A percentile compares a stretch with the other conserved stretches of the same genome.
These are phyloP conservation scores for Erysimum cheiranthoides DNA, from an alignment of 345 rosid genomes.

Conservation along the genomic window DNA sequence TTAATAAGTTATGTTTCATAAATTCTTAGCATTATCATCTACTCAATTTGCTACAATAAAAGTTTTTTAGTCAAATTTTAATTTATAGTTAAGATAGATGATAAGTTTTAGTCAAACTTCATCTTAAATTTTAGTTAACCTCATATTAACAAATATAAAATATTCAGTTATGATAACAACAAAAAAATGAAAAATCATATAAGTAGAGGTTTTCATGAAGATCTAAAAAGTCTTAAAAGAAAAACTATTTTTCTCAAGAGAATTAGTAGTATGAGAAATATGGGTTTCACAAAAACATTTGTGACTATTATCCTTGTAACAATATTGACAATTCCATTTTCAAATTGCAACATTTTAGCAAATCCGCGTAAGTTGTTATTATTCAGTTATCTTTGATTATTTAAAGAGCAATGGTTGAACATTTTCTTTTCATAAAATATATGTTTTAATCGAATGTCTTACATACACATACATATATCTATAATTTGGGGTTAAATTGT, in stretches of 20 bases:
- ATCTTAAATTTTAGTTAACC: not conserved
- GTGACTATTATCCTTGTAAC: not conserved
- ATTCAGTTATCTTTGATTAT: not conserved
- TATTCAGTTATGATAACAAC: not conserved
- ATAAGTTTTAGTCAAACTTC: not conserved
- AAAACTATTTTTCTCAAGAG: not conserved
- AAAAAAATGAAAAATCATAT: not conserved
- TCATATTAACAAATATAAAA: not conserved
- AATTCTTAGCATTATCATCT: too few species aligned
- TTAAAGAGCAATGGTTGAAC: not conserved
- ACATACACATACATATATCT: not conserved
- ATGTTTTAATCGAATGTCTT: not conserved
- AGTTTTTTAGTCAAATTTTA: not conserved
- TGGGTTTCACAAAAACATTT: not conserved
- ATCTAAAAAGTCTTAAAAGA: not conserved
- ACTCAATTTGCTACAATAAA: too few species aligned
- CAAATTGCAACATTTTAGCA: not conserved
- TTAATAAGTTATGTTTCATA: too few species aligned
- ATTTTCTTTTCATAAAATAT: not conserved
- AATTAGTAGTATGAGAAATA: not conserved
- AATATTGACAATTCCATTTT: not conserved
- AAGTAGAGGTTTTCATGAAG: not conserved
- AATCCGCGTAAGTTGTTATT: not conserved
- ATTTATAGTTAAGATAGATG: not conserved
- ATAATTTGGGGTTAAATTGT: not conserved